Evolutionary conservation across 2,329 filamentous ascomycete genomes (phyloP), one percentile per base, ranked within the genome.

Genomic region (Pseudogymnoascus destructans): DNA sequence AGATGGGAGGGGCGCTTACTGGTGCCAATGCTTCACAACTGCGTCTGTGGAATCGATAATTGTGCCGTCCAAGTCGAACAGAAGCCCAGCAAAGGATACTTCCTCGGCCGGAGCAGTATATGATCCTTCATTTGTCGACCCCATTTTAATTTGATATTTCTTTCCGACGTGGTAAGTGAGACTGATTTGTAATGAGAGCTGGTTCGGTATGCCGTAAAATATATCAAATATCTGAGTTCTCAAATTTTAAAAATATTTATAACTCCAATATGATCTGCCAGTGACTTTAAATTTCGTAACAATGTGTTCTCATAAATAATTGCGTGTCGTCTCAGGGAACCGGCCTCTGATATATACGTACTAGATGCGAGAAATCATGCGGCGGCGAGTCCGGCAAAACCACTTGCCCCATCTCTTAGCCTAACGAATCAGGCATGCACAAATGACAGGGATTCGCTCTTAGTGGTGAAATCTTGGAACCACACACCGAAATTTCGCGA

Each of bases 21-120:
- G 76, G 59, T 84, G 74, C 88, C 88, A 93, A 69, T 90, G 84
- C 72, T 89, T 89, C 57, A 82, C 77, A 38, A 93, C 84, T 7
- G 88, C 88, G 17, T 78, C 75, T 1, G 87, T 92, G 13, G 85
- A 89, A 70, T 92, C 87, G 66, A 92, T 89, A 63, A 92, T 86
- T 15, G 87, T 91, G 36, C 87, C 87, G 69, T 90, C 86, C 84
- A 89, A 87, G 69, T 89, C 86, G 66, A 88, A 85, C 11, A 57
- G 55, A 17, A 59, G 46, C 23, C 55, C 58, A 10, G n/a, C 21
- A 57, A 58, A 60, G 4, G 55, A 27, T 21, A 15, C 49, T 30
- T 57, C 42, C 49, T 59, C 25, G 2, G 54, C 27, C n/a, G 54
- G 54, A 36, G 54, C 54, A 36, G 2, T 56, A 36, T 36, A 56